Evolutionary conservation across 2,329 filamentous ascomycete genomes (phyloP).

Genomic region (Fusarium albidum): DNA sequence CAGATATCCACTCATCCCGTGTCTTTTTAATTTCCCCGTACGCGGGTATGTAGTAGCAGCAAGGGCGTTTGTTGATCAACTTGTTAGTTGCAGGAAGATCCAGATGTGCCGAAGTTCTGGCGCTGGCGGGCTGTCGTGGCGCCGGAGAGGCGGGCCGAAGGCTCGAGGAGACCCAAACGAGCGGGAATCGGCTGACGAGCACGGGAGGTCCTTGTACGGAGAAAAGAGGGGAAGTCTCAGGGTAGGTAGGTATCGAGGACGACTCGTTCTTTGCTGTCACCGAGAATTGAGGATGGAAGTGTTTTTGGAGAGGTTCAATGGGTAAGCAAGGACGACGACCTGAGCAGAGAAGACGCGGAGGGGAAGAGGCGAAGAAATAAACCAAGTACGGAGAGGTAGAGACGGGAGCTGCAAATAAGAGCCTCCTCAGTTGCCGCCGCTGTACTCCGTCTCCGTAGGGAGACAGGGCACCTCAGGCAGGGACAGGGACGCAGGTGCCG

Average conservation of each 20-base stretch:
- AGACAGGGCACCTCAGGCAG: slow-evolving; percentile 29
- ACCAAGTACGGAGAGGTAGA: no score
- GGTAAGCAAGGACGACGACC: slow-evolving; percentile 2
- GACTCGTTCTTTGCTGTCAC: background rate
- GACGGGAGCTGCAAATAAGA: no score
- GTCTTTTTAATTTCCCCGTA: slow-evolving; percentile 17
- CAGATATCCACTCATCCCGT: slow-evolving; percentile 10
- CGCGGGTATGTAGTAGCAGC: slow-evolving; percentile 11
- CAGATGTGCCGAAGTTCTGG: slow-evolving; percentile 38
- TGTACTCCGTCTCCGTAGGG: background rate
- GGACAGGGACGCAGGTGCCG: slow-evolving; percentile 17
- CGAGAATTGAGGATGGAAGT: slow-evolving; percentile 5
- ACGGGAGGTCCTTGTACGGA: slow-evolving; percentile 21
- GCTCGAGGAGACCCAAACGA: slow-evolving; percentile 34
- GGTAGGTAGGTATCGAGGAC: no score
- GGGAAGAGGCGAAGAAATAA: no score
- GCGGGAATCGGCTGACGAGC: slow-evolving; percentile 38
- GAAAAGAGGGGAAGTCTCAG: slow-evolving; percentile 24
- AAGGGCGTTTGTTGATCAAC: no score
- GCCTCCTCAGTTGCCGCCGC: no score
- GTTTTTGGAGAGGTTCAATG: slow-evolving; percentile 2
- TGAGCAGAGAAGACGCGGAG: background rate
- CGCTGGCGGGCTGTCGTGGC: slow-evolving; percentile 39
- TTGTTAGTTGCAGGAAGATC: background rate
- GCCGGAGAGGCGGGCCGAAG: slow-evolving; percentile 49